Base-by-base conservation (phyloP, 148 eudicot genomes). In the Camellia granthamiana region DNA sequence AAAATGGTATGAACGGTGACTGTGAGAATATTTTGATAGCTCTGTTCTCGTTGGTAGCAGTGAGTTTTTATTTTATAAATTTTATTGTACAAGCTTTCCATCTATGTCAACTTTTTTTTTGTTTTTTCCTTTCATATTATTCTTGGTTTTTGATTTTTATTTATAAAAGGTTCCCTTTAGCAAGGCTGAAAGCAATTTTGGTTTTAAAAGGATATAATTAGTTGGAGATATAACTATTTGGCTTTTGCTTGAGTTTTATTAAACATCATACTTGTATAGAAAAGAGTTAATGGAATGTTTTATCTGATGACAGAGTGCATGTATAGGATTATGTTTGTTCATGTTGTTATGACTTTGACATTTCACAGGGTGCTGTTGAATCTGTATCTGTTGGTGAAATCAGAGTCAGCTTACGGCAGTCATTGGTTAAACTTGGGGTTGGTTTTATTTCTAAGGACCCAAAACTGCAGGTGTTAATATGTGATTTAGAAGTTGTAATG, bases 391-490 rank as follows among this genome's bases (percentile, higher is more conserved):
- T 95, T 83, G 95, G 97, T 83, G 97, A 95, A 91, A 91, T 95
- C 80, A 92, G 97, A 82, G 88, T 95, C 75, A 91, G 98, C 74
- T 75, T 95, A 75, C 92, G 97, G 81, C 97, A 93, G 77, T 92
- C 99, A 81, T 88, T 95, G 90, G 97, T 91, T 78, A 92, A 91
- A 81, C 91, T 90, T 83, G 99, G 97, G 76, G 92, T 82, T 86
- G 95, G 97, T 69, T 93, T 95, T 88, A 73, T 93, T 49, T 95
- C 99, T 76, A 88, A 88, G 86, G 99, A 93, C 78, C 97, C 99
- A 30, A 77, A 95, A 78, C 62, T 95, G 75, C 97, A 90, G 82
- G 59, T 92, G 75, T 85, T 95, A 84, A 91, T 93, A 79, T 83
- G 88, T 55, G 93, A 91, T 83, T 84, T 95, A 82, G 97, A 95